Base-by-base conservation (phyloP, 495 filamentous ascomycete genomes). In the Talaromyces liani region DNA sequence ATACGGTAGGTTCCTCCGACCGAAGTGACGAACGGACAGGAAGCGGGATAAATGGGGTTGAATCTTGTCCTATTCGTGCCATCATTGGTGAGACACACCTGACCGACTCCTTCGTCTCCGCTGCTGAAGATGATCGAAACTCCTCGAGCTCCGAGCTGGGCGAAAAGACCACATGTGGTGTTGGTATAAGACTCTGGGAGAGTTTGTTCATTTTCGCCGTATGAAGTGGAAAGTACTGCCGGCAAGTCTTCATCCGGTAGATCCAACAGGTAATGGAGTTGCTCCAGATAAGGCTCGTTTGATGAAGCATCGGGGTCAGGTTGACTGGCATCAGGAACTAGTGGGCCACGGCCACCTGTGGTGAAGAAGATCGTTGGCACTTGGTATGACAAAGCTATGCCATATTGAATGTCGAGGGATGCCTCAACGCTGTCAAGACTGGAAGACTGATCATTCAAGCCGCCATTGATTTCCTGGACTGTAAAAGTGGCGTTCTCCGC, bases 221-320 rank as follows among this genome's bases (percentile, higher is more conserved):
- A 96, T 18, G 87, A 89, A 58, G 88, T 91, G 8, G 85, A 84
- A 9, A 96, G 76, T 6, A 91, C 86, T 0, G 88, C 85, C 0
- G 92, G 91, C 2, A 96, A 78, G 31, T 88, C 79, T 0, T 75
- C 70, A 62, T 91, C 85, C 0, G 81, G 75, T 6, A 86, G 81
- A 12, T 72, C 67, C 0, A 91, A 73, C 5, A 96, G 73, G 66
- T 87, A 89, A 20, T 85, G 82, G 31, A 94, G 81, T 67, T 90
- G 90, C 34, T 93, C 88, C 3, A 96, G 80, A 69, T 92, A 96
- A 0, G 91, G 91, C 77, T 96, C 91, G 67, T 92, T 93, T 47
- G 83, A 72, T 66, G 86, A 83, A 6, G 74, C 71, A 16, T 66
- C 65, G 0, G 67, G 36, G 18, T 71, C 68, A 4, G 80, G 71